Evolutionary conservation across 1,139 yeast genomes (phyloP).

Genomic region (Candida tunisiensis): DNA sequence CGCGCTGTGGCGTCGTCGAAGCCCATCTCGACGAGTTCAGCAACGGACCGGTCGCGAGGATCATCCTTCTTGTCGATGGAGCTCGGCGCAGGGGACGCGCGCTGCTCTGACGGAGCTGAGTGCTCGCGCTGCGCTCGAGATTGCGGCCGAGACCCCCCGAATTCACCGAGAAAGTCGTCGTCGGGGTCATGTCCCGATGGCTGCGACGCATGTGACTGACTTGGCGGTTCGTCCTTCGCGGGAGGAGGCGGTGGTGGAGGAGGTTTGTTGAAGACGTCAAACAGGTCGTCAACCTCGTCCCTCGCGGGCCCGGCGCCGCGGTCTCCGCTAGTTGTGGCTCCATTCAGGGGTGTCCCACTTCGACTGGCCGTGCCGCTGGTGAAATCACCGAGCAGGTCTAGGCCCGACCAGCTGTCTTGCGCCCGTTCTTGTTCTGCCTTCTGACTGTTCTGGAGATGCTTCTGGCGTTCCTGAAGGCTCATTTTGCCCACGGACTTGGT

Average conservation of each 20-base stretch:
- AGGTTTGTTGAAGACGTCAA: constrained; percentile 1
- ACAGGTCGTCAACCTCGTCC: neutral
- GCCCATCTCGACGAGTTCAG: constrained; percentile 69
- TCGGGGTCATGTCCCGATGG: no score
- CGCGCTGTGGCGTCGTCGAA: constrained; percentile 46
- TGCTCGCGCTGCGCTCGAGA: neutral
- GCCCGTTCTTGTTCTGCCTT: no score
- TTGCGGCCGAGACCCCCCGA: no score
- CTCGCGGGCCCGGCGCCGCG: neutral
- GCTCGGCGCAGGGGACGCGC: neutral
- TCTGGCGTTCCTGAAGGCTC: no score
- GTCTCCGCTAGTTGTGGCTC: no score
- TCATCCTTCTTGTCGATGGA: neutral
- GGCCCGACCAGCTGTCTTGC: no score
- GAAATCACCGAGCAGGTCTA: no score
- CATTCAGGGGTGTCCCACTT: no score
- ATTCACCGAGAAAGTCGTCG: no score
- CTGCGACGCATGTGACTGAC: neutral
- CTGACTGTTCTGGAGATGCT: no score
- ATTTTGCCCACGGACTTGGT: no score
- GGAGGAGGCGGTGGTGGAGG: neutral
- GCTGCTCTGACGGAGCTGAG: neutral
- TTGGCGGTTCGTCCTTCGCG: neutral
- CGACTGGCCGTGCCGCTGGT: no score
- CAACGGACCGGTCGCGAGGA: constrained; percentile 35